A percentile compares a stretch with the other conserved stretches of the same genome.
Conservation (phyloP, 768 basidiomycete genomes). For the Boletus sp. region DNA sequence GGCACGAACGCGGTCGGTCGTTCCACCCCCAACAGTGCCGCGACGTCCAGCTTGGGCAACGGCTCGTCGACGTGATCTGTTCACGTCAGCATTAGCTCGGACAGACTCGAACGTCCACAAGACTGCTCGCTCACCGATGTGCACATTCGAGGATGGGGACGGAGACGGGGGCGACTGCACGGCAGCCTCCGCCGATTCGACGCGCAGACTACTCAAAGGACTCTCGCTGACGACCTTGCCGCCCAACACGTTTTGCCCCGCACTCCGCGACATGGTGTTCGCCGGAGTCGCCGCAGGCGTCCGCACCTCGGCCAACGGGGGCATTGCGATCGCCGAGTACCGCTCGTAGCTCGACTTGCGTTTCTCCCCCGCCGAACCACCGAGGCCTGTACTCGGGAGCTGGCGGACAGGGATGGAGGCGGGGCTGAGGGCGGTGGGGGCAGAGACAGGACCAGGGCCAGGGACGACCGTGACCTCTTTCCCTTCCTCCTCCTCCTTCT, state of each 20-base stretch:
- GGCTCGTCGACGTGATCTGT: constrained; percentile 43
- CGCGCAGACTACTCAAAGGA: constrained; percentile 10
- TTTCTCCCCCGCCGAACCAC: constrained; percentile 43
- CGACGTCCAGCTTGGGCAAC: constrained; percentile 50
- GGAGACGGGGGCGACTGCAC: background rate
- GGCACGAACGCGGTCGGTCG: constrained; percentile 13
- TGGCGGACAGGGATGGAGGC: constrained; percentile 7
- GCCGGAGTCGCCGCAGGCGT: constrained; percentile 57
- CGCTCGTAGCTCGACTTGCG: constrained; percentile 67
- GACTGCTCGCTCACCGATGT: constrained; percentile 32
- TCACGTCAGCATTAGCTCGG: background rate
- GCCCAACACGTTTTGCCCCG: constrained; percentile 2
- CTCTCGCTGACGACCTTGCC: constrained; percentile 11
- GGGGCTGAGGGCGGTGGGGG: no score
- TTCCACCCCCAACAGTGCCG: constrained; percentile 39
- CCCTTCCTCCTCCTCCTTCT: background rate
- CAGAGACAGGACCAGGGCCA: background rate
- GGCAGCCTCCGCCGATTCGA: background rate
- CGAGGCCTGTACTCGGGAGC: constrained; percentile 12
- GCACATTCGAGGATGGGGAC: constrained; percentile 18
- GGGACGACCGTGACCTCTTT: background rate
- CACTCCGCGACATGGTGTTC: constrained; percentile 46
- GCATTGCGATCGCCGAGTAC: constrained; percentile 60
- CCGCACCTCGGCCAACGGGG: constrained; percentile 65
- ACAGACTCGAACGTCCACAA: background rate